These are phyloP conservation scores for Taphrina wiesneri DNA, from an alignment of 1,139 yeast species.

Conservation along the genomic window DNA sequence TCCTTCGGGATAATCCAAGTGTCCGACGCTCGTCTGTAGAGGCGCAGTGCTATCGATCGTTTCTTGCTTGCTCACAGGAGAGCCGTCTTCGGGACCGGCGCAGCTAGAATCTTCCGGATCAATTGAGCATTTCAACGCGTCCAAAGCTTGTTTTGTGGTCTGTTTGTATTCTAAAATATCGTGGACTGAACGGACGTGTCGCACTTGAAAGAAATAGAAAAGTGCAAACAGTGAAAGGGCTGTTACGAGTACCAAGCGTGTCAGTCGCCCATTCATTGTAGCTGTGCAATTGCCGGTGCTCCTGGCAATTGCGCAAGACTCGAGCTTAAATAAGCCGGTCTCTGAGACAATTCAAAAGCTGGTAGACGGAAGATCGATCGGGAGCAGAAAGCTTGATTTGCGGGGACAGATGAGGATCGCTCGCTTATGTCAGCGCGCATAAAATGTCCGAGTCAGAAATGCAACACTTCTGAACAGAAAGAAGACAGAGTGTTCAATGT, in stretches of 20 bases:
- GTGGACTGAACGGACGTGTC: background rate
- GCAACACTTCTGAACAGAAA: background rate
- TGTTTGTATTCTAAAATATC: background rate
- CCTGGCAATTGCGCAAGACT: too few species aligned
- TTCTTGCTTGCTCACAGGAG: background rate
- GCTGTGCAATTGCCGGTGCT: too few species aligned
- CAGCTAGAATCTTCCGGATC: constrained; percentile 3
- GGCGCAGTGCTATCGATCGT: background rate
- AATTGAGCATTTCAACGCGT: background rate
- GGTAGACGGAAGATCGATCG: too few species aligned
- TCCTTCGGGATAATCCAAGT: constrained; percentile 5
- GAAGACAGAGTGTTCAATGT: too few species aligned
- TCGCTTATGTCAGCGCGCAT: background rate
- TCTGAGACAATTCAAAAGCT: too few species aligned
- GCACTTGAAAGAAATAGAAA: background rate
- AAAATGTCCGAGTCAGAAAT: background rate
- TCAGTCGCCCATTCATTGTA: background rate
- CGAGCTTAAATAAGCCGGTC: too few species aligned
- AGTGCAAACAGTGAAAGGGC: background rate
- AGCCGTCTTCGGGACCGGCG: background rate
- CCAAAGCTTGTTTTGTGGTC: background rate
- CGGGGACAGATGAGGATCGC: background rate
- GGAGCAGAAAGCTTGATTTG: background rate
- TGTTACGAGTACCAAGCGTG: background rate
- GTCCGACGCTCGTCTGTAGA: background rate